Evolutionary conservation across 306 rosid genomes (phyloP).

Genomic region (Sophora flavescens): DNA sequence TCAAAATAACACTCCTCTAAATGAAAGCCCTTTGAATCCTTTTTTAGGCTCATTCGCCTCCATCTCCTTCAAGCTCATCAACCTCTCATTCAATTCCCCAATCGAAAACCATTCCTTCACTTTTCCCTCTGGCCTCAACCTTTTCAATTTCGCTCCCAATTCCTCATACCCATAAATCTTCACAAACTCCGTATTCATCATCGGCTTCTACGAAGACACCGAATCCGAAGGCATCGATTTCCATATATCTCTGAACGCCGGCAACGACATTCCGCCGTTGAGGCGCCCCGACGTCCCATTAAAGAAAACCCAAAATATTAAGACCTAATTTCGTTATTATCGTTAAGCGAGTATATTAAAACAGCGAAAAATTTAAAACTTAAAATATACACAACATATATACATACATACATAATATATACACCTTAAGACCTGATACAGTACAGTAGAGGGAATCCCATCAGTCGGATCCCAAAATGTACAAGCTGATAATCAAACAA

Average conservation of each 20-base stretch:
- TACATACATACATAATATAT: too few species aligned
- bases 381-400: too few species aligned
- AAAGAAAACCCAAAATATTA: too few species aligned
- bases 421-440: too few species aligned
- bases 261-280: conserved; percentile 8
- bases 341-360: too few species aligned
- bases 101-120: conserved; percentile 63
- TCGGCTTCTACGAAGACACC: conserved; percentile 1
- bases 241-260: conserved; percentile 25
- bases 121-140: conserved; percentile 65
- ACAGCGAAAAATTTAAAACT: too few species aligned
- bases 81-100: conserved; percentile 72
- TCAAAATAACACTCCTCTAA: too few species aligned
- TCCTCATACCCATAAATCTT: conserved; percentile 51
- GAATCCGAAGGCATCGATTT: conserved; percentile 43
- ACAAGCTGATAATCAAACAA: too few species aligned
- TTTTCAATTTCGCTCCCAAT: conserved; percentile 70
- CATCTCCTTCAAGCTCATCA: conserved; percentile 63
- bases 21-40: neutral
- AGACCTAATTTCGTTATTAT: too few species aligned
- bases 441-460: too few species aligned
- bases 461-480: too few species aligned
- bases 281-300: too few species aligned
- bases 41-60: conserved; percentile 51
- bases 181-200: conserved; percentile 47